Percentiles rank a stretch among this genome's conserved stretches.
These are phyloP conservation scores for Penicillium sp. DNA, from an alignment of 2,329 filamentous ascomycete species.

Conservation along the genomic window DNA sequence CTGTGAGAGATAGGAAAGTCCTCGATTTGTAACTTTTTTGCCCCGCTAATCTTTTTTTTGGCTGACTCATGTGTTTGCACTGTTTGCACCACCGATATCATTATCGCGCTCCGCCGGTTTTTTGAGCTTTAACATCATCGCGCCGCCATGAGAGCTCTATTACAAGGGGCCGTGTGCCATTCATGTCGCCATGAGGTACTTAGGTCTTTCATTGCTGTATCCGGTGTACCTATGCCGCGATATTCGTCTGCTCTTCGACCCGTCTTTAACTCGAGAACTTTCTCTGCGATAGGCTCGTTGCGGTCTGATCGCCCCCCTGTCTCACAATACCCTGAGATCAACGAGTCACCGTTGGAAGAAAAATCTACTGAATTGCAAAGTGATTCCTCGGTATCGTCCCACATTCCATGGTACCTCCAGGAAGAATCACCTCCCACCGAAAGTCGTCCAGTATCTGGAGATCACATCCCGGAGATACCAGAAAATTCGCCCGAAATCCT, in stretches of 20 bases:
- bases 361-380: conserved; percentile 1
- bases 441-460: conserved; percentile 49
- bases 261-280: conserved; percentile 21
- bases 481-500: conserved; percentile 69
- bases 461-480: conserved; percentile 64
- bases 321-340: conserved; percentile 13
- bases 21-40: conserved; percentile 25
- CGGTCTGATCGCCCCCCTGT: conserved; percentile 25
- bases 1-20: conserved; percentile 6
- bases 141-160: conserved; percentile 31
- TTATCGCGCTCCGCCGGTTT: conserved; percentile 7
- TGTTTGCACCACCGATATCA: conserved; percentile 15
- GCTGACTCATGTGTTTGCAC: conserved; percentile 26
- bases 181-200: conserved; percentile 29
- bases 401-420: conserved; percentile 78
- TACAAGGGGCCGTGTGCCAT: conserved; percentile 31
- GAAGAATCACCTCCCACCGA: conserved; percentile 52
- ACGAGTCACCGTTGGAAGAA: conserved; percentile 10
- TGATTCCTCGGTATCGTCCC: conserved; percentile 11
- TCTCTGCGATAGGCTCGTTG: conserved; percentile 22
- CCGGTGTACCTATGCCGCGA: conserved; percentile 26
- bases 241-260: conserved; percentile 13
- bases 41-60: conserved; percentile 22
- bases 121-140: conserved; percentile 6
- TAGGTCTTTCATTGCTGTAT: conserved; percentile 30